Base-by-base conservation (phyloP, 257 asterid species). In the Solanum corneliomulleri region DNA sequence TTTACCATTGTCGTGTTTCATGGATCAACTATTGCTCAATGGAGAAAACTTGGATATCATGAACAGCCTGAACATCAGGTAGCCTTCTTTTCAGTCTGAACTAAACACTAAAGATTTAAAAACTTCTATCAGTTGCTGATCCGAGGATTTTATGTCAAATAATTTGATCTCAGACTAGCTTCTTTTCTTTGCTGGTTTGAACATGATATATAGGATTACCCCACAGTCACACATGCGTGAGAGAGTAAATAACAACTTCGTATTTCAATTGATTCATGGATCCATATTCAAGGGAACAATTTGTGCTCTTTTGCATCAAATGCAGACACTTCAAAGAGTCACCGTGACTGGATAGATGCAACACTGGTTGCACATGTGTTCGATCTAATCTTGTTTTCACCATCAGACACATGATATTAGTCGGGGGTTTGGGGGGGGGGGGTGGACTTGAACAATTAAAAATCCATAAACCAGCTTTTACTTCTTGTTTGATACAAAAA, bases 11-110 rank as follows among this genome's bases (percentile, higher is more conserved):
- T 97, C 87, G 91, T 97, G 87, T 97, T 97, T 93, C 99, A 96
- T 90, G 99, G 99, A 87, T 91, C 98, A 76, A 95, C 99, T 80
- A 89, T 97, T 88, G 98, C 99, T 88, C 98, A 94, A 89, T 97
- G 99, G 99, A 91, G 98, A 85, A 97, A 97, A 93, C 94, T 93
- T 87, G 98, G 98, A 88, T 97, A 97, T 85, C 99, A 97, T 83
- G 97, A 96, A 86, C 94, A 90, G 87, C 95, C 98, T 47, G 98
- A 96, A 86, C 99, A 97, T 91, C 93, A 95, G 97, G 99, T 95
- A 90, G 88, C 82, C 88, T 86, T 86, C 85, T 29, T 80, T 16
- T 29, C 68, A 47, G n/a, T 47, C 85, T 47, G 44, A 80, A 47
- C 44, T 27, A 78, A 44, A 78, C 37, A 77, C 9, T 78, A 27